Evolutionary conservation across 495 filamentous ascomycete species (phyloP).

Genomic region (Hypoxylon perforatum): DNA sequence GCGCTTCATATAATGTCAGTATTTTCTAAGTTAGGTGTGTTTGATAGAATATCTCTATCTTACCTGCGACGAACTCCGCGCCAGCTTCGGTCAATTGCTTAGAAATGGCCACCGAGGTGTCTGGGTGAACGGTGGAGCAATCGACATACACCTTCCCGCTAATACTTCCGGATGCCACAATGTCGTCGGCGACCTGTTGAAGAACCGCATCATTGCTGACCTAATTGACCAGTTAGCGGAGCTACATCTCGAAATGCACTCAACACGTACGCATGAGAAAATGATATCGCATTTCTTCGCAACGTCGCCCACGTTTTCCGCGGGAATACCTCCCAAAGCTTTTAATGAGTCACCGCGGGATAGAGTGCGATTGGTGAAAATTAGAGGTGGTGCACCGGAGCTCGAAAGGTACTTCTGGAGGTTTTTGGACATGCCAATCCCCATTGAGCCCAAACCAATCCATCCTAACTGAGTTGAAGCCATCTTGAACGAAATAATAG

Average conservation of each 20-base stretch:
- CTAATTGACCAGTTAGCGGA: not conserved
- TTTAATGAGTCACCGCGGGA: slow-evolving; percentile 61
- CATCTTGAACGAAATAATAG: slow-evolving; percentile 2
- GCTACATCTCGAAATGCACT: not conserved
- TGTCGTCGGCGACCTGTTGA: slow-evolving; percentile 63
- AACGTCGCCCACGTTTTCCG: slow-evolving; percentile 62
- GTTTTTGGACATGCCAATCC: slow-evolving; percentile 78
- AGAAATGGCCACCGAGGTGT: slow-evolving; percentile 69
- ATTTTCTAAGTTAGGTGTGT: not conserved
- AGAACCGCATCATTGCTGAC: slow-evolving; percentile 65
- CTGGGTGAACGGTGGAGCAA: slow-evolving; percentile 80
- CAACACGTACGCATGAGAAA: slow-evolving; percentile 72
- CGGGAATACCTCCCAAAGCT: slow-evolving; percentile 61
- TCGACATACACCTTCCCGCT: slow-evolving; percentile 75
- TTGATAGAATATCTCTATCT: not conserved
- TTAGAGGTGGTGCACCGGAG: slow-evolving; percentile 65
- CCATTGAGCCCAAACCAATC: slow-evolving; percentile 83
- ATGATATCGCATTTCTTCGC: slow-evolving; percentile 71
- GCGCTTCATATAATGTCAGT: slow-evolving; percentile 56
- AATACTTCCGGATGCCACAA: slow-evolving; percentile 54
- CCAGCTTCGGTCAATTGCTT: slow-evolving; percentile 60
- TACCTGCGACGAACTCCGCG: slow-evolving; percentile 67
- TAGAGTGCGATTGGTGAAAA: slow-evolving; percentile 73
- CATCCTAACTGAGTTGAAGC: slow-evolving; percentile 70
- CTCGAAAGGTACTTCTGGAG: slow-evolving; percentile 68